Percentiles rank a stretch among this genome's conserved stretches.
These are phyloP conservation scores for Priceomyces haplophilus DNA, from an alignment of 805 yeast species.

Conservation along the genomic window DNA sequence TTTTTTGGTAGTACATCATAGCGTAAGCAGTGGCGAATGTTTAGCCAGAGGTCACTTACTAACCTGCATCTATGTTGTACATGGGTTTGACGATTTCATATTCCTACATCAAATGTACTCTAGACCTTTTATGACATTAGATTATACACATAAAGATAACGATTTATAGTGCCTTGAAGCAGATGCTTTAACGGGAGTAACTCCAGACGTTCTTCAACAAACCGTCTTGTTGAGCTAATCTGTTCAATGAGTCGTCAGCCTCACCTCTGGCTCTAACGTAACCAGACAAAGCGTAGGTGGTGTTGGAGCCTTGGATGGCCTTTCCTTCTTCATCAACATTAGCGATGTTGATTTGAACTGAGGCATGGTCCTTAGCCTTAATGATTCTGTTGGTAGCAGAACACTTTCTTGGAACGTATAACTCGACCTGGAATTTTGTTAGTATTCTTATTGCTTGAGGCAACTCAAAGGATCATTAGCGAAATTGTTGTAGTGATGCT, in stretches of 20 bases:
- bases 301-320: constrained; percentile 84
- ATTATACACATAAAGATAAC: constrained; percentile 19
- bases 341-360: constrained; percentile 98
- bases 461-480: neutral
- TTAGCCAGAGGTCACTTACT: too few relatives aligned
- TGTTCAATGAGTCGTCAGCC: constrained; percentile 98
- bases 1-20: too few relatives aligned
- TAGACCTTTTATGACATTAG: constrained; percentile 14
- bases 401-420: constrained; percentile 99
- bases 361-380: constrained; percentile 99
- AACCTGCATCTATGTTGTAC: too few relatives aligned
- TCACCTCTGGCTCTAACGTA: constrained; percentile 99
- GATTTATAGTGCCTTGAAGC: constrained; percentile 4
- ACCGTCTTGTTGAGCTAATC: constrained; percentile 99
- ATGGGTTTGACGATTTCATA: too few relatives aligned
- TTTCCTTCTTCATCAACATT: constrained; percentile 97
- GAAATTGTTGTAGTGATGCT: neutral
- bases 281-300: constrained; percentile 96
- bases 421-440: constrained; percentile 75
- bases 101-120: neutral
- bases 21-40: too few relatives aligned
- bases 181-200: constrained; percentile 76
- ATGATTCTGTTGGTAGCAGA: constrained; percentile 99
- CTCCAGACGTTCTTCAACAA: constrained; percentile 94
- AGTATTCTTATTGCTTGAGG: constrained; percentile 17